Evolutionary conservation across 176 grass and related monocot species (phyloP), one percentile per base, ranked within the genome.

Genomic region (Carex littledalei): DNA sequence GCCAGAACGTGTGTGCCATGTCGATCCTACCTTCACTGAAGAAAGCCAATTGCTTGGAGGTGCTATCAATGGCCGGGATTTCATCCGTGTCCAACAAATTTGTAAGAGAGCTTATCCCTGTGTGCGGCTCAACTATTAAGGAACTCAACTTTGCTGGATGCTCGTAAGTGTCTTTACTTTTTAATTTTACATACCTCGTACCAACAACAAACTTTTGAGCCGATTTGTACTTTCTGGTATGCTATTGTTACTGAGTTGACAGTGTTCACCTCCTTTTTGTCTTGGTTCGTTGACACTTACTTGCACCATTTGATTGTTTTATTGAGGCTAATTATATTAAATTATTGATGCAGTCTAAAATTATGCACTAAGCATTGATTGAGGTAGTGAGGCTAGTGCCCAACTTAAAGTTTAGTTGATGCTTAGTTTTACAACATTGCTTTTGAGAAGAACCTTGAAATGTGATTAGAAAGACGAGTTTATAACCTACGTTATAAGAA

Each of bases 1-100:
- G 96, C 62, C 86, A 89, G 86, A 95, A 95, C 49, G 88, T 95
- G 52, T 87, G 92, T 15, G 96, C 91, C 56, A 91, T 94, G 91
- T 35, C 37, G 53, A 89, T 95, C 86, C 89, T 98, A 69, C 93
- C 93, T 62, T 87, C 86, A 57, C 85, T 98, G 34, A 88, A 92
- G 80, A 98, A 91, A 56, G 67, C 93, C 84, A 83, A 88, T 45
- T 85, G 82, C 78, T 83, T 98, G 79, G 91, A 98, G 69, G 88
- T 93, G 85, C 83, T 98, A 31, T 95, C 93, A 59, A 84, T 98
- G 83, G 94, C 91, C 72, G 88, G 96, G 39, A 85, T 98, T 84
- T 64, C 81, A 58, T 88, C 93, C 24, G 87, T 98, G 57, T 86
- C 86, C 65, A 88, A 95, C 60, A 94, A 95, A 69, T 98, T 98